A percentile compares a stretch with the other conserved stretches of the same genome.
phyloP scores from a whole-genome alignment of 2,329 filamentous ascomycete genomes.

The Pseudogymnoascus destructans region DNA sequence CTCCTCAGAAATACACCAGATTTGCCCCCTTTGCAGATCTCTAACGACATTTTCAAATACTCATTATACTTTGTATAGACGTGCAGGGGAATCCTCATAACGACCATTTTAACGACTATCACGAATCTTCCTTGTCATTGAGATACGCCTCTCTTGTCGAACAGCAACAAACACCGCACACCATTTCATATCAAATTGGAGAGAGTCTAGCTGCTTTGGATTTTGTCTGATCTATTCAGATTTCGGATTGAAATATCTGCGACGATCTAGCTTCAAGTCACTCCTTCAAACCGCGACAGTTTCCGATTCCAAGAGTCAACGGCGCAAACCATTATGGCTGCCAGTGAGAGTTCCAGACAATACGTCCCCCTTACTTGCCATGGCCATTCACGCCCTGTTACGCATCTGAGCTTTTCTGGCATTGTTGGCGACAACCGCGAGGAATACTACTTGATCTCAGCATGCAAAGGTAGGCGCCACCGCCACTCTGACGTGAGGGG shows the following conservation, averaged over 20 bases:
- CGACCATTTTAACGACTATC: conserved; percentile 8
- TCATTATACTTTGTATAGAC: conserved; percentile 4
- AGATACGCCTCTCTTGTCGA: background rate
- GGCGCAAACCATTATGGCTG: conserved; percentile 19
- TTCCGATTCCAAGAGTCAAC: background rate
- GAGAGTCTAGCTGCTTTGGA: background rate
- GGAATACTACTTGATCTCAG: conserved; percentile 61
- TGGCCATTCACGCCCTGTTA: conserved; percentile 61
- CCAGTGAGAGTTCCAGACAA: conserved; percentile 21
- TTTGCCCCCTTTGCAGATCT: background rate
- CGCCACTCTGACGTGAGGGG: background rate
- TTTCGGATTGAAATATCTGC: conserved; percentile 4
- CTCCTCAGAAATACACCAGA: background rate
- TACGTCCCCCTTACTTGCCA: conserved; percentile 60
- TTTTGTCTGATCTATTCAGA: conserved; percentile 4
- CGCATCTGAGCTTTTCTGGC: conserved; percentile 59
- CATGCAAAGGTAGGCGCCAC: conserved; percentile 45
- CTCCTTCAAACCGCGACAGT: background rate
- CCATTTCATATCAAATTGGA: background rate
- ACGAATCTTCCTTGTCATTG: conserved; percentile 9
- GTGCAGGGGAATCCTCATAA: background rate
- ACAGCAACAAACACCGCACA: background rate
- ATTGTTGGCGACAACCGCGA: conserved; percentile 43
- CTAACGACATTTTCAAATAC: conserved; percentile 5
- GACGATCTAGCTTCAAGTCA: background rate